Conservation (phyloP, 306 rosid species). For the Rosa chinensis region DNA sequence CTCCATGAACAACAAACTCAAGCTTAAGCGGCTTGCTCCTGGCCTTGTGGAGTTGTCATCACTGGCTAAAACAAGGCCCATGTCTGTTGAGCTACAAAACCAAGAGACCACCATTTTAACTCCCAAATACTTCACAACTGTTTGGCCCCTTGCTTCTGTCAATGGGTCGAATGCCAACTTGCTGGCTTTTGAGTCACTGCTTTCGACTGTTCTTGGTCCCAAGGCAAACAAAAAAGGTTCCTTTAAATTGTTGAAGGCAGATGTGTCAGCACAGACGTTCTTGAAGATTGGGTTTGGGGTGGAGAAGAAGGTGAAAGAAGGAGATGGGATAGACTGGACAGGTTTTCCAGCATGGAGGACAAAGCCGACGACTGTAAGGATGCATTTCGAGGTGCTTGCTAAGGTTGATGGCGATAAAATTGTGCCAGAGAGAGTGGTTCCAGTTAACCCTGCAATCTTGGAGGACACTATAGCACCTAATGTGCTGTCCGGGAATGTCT, state of each 20-base stretch:
- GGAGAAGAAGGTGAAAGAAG: slow-evolving; percentile 80
- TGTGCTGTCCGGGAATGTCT: slow-evolving; percentile 42
- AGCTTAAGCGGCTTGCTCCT: slow-evolving; percentile 94
- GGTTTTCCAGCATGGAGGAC: slow-evolving; percentile 83
- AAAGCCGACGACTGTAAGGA: slow-evolving; percentile 60
- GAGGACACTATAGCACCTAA: slow-evolving; percentile 54
- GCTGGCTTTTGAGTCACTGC: slow-evolving; percentile 71
- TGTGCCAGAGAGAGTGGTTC: slow-evolving; percentile 70
- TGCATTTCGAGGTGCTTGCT: slow-evolving; percentile 92
- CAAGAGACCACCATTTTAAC: slow-evolving; percentile 58
- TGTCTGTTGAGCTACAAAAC: slow-evolving; percentile 36
- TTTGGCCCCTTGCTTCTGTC: slow-evolving; percentile 87
- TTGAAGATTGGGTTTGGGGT: slow-evolving; percentile 80
- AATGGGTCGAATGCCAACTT: slow-evolving; percentile 75
- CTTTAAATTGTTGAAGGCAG: slow-evolving; percentile 82
- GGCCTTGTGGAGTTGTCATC: slow-evolving; percentile 91
- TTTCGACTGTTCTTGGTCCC: slow-evolving; percentile 71
- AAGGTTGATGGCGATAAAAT: slow-evolving; percentile 83
- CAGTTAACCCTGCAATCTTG: slow-evolving; percentile 44
- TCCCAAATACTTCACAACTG: slow-evolving; percentile 55
- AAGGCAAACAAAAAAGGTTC: slow-evolving; percentile 71
- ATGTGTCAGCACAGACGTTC: slow-evolving; percentile 81
- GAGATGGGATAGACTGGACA: slow-evolving; percentile 50
- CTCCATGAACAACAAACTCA: slow-evolving; percentile 59
- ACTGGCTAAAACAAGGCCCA: slow-evolving; percentile 36